These are phyloP conservation scores for Cercospora zeina DNA, from an alignment of 2,329 filamentous ascomycete genomes.

Conservation along the genomic window DNA sequence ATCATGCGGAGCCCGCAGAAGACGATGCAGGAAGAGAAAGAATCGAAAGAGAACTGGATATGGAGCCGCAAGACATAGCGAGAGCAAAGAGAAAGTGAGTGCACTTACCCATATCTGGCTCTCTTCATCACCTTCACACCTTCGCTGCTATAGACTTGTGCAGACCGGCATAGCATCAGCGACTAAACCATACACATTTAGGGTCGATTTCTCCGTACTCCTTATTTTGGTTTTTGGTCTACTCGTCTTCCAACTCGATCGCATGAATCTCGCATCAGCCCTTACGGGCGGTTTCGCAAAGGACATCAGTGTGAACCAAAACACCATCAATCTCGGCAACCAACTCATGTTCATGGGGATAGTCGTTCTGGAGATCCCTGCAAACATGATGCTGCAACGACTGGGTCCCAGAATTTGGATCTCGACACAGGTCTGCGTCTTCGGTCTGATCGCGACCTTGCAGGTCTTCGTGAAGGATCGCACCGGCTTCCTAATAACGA, in stretches of 20 bases:
- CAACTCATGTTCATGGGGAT: slow-evolving; percentile 57
- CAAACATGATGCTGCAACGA: slow-evolving; percentile 50
- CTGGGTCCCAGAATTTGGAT: slow-evolving; percentile 6
- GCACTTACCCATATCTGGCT: not conserved
- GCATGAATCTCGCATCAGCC: slow-evolving; percentile 56
- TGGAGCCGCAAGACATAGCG: not conserved
- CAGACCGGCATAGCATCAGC: not conserved
- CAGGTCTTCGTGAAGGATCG: slow-evolving; percentile 8
- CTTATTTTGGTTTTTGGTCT: slow-evolving; percentile 54
- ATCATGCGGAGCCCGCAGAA: not conserved
- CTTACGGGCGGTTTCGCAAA: slow-evolving; percentile 52
- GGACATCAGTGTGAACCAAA: slow-evolving; percentile 48
- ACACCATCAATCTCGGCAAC: slow-evolving; percentile 55
- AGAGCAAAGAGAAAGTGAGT: not conserved
- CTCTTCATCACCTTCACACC: not conserved
- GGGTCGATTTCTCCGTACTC: slow-evolving; percentile 52
- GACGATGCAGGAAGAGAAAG: not conserved
- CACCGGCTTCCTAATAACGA: not conserved
- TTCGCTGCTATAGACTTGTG: not conserved
- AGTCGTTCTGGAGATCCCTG: slow-evolving; percentile 55
- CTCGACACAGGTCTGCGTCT: slow-evolving; percentile 9
- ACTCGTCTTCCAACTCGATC: slow-evolving; percentile 55
- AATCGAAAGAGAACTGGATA: not conserved
- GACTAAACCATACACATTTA: slow-evolving; percentile 30
- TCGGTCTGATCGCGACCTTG: slow-evolving; percentile 13